A percentile compares a stretch with the other conserved stretches of the same genome.
Evolutionary conservation across 139 green algal genomes (phyloP).

Genomic region (Chlamydomonas schloesseri): DNA sequence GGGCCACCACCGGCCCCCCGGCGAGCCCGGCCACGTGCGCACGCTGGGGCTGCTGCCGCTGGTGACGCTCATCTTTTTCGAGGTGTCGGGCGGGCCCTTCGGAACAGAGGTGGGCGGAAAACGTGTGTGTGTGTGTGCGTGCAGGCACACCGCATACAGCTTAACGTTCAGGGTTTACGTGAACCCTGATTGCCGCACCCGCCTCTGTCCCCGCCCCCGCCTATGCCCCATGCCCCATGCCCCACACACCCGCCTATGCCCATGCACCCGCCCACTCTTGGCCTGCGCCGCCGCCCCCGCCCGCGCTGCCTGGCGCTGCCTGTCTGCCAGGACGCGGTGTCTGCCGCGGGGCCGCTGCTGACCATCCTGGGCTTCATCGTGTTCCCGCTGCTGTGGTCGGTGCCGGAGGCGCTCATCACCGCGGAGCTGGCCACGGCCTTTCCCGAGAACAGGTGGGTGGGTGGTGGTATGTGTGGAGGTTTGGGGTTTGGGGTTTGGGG

Average conservation of each 20-base stretch:
- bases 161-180: too few relatives aligned
- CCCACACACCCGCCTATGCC: too few relatives aligned
- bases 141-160: too few relatives aligned
- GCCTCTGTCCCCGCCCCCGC: too few relatives aligned
- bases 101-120: constrained; percentile 87
- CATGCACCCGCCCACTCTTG: too few relatives aligned
- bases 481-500: neutral
- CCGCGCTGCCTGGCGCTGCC: too few relatives aligned
- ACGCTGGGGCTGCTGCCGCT: constrained; percentile 89
- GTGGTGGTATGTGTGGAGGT: neutral
- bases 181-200: too few relatives aligned
- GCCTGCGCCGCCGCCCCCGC: too few relatives aligned
- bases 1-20: constrained; percentile 26
- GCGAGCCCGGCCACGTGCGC: constrained; percentile 38
- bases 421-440: constrained; percentile 95
- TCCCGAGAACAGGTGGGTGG: constrained; percentile 87
- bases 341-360: constrained; percentile 80
- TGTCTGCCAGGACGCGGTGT: constrained; percentile 93
- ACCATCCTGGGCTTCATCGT: constrained; percentile 89
- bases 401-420: constrained; percentile 94
- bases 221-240: too few relatives aligned
- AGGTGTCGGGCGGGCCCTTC: constrained; percentile 96
- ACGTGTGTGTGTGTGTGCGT: too few relatives aligned
- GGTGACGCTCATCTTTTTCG: constrained; percentile 95
- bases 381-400: constrained; percentile 88